A percentile compares a stretch with the other conserved stretches of the same genome.
Conservation (phyloP, 2,329 filamentous ascomycete genomes). For the Parastagonospora avenae region DNA sequence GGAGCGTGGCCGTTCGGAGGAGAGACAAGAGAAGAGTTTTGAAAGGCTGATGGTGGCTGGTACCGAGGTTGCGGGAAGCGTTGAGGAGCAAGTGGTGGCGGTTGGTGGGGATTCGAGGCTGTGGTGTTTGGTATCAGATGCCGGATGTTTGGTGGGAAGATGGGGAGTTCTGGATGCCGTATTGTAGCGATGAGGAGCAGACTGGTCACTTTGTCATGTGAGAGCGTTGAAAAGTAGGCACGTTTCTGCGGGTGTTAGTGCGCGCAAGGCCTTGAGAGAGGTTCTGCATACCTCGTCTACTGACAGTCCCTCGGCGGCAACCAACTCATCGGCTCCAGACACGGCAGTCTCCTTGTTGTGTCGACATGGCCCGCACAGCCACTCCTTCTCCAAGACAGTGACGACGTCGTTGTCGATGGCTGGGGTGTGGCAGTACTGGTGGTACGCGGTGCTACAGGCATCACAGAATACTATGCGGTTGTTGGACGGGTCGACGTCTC, state of each 20-base stretch:
- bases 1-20: slow-evolving; percentile 40
- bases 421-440: slow-evolving; percentile 81
- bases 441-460: slow-evolving; percentile 78
- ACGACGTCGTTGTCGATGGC: slow-evolving; percentile 73
- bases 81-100: slow-evolving; percentile 9
- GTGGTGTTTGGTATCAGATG: slow-evolving; percentile 21
- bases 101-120: slow-evolving; percentile 4
- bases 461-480: slow-evolving; percentile 89
- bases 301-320: slow-evolving; percentile 47
- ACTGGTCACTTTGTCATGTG: slow-evolving; percentile 66
- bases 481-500: slow-evolving; percentile 71
- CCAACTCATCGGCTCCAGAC: slow-evolving; percentile 44
- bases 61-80: slow-evolving; percentile 10
- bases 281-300: slow-evolving; percentile 48
- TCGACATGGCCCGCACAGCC: slow-evolving; percentile 71
- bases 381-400: slow-evolving; percentile 68
- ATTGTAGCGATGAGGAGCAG: slow-evolving; percentile 67
- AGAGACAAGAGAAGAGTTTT: slow-evolving; percentile 11
- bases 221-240: slow-evolving; percentile 65
- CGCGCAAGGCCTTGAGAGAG: not conserved
- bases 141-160: slow-evolving; percentile 59
- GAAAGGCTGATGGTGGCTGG: slow-evolving; percentile 16
- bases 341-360: slow-evolving; percentile 37
- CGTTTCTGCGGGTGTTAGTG: slow-evolving; percentile 56
- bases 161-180: slow-evolving; percentile 66